Base-by-base conservation (phyloP, 495 filamentous ascomycete species). In the Penicillium cinerascens region DNA sequence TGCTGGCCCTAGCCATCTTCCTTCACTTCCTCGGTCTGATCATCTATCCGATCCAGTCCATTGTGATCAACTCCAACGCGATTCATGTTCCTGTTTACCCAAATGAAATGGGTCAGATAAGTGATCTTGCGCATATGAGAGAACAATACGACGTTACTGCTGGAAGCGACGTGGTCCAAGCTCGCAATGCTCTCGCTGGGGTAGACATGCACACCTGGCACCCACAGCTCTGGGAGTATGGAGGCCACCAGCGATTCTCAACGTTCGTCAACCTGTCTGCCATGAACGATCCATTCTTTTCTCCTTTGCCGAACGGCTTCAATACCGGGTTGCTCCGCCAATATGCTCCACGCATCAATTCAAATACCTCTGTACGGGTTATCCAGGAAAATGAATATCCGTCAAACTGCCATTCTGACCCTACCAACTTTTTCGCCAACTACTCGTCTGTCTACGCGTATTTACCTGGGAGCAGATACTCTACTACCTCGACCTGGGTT, bases 291-390 rank as follows among this genome's bases (percentile, higher is more conserved):
- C n/a, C n/a, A n/a, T 66, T 66, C 37, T 47, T 49, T 26, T 17
- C 26, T 10, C 47, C 47, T 9, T 36, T 67, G 10, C 55, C 59
- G 0, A 55, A 9, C 15, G 52, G 46, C 2, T 59, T 50, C 38
- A 60, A 54, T 22, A 63, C 60, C 25, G 64, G 64, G 11, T 17
- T 65, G 3, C 26, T 56, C 9, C 29, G 42, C 23, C 66, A 69
- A 27, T 67, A 56, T 42, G 44, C 55, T 11, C 56, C 62, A 10
- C 59, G 64, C 6, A 39, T 69, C 39, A 69, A 69, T 48, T 67
- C 52, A 11, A 53, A 15, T 35, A 37, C 49, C 6, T 21, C 49
- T 18, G 29, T n/a, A 1, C 23, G 23, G 11, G 29, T n/a, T 1
- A 53, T 57, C 39, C 6, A 26, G 13, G 44, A 18, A 9, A 45